Evolutionary conservation across 495 filamentous ascomycete species (phyloP).

Genomic region (Zalerion maritima): DNA sequence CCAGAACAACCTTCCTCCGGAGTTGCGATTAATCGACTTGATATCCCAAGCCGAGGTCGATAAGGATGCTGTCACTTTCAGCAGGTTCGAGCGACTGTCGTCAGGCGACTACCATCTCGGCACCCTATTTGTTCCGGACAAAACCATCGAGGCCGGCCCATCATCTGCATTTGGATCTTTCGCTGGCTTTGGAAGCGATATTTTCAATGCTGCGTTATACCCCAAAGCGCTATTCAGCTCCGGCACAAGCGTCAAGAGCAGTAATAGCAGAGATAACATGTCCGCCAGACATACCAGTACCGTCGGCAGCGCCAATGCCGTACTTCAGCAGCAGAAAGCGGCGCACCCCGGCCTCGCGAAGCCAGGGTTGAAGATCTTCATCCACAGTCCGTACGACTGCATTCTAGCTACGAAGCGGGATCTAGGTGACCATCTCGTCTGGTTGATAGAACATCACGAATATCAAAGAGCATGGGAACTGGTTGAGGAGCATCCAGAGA

Average conservation of each 20-base stretch:
- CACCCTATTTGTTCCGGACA: too few relatives aligned
- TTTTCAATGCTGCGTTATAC: conserved; percentile 74
- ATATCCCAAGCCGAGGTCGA: conserved; percentile 60
- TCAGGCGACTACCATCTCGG: conserved; percentile 85
- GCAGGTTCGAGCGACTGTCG: conserved; percentile 71
- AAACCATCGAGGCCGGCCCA: too few relatives aligned
- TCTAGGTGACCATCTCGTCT: conserved; percentile 65
- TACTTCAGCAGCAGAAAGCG: too few relatives aligned
- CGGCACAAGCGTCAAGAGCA: conserved; percentile 66
- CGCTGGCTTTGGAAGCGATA: conserved; percentile 39
- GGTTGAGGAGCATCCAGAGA: conserved; percentile 71
- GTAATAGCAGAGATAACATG: conserved; percentile 41
- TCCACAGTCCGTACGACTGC: conserved; percentile 93
- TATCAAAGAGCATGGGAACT: conserved; percentile 82
- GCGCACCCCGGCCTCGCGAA: conserved; percentile 34
- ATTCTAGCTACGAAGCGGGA: conserved; percentile 76
- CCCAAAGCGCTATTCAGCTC: conserved; percentile 75
- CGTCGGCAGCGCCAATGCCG: conserved; percentile 8
- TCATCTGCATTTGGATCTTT: conserved; percentile 58
- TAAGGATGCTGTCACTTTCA: conserved; percentile 68
- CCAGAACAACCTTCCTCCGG: conserved; percentile 65
- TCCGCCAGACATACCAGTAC: conserved; percentile 14
- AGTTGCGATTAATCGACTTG: conserved; percentile 81
- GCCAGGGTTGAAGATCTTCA: conserved; percentile 79
- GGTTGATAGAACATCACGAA: conserved; percentile 63